Evolutionary conservation across 768 basidiomycete species (phyloP), one percentile per base, ranked within the genome.

Genomic region (Mycena vulgaris): DNA sequence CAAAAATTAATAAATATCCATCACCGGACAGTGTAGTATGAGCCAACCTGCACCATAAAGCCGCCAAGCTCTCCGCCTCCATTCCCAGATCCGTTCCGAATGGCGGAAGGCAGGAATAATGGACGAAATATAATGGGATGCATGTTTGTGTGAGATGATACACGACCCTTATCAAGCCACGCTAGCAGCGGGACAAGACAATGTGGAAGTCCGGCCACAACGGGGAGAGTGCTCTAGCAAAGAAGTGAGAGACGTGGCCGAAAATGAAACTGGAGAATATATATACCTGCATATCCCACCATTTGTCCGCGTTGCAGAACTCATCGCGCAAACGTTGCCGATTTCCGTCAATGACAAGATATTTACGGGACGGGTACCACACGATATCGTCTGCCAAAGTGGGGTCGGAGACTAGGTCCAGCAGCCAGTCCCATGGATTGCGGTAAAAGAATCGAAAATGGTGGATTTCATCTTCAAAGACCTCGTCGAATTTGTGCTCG

Each of bases 381-480:
- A 64, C 66, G 23, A 67, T 64, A 17, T 61, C 49, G 14, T 66
- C 53, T 2, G 65, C 33, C 31, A 75, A 65, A 16, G 68, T 49
- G 51, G 63, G 59, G 40, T 73, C 71, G 0, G 48, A 60, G 23
- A 73, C 59, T 17, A 73, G 37, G 31, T 62, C 55, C 8, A 73
- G 19, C 25, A 67, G 35, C 74, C 74, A 75, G 23, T 69, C 49
- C 74, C 71, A 75, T 5, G 65, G 68, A 40, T 73, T 59, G 3
- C 62, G 68, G 48, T 70, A 75, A 9, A 35, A 59, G 35, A 75
- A 73, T 37, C 58, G 51, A 47, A 70, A 73, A 35, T 35, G 66
- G 19, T 53, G 42, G 2, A 30, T 9, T 37, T 63, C 62, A 10
- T 64, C 65, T 25, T 67, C 45, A 37, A 70, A 75, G 1, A 7